Evolutionary conservation across 495 filamentous ascomycete genomes (phyloP), one percentile per base, ranked within the genome.

Genomic region (Durotheca rogersii): DNA sequence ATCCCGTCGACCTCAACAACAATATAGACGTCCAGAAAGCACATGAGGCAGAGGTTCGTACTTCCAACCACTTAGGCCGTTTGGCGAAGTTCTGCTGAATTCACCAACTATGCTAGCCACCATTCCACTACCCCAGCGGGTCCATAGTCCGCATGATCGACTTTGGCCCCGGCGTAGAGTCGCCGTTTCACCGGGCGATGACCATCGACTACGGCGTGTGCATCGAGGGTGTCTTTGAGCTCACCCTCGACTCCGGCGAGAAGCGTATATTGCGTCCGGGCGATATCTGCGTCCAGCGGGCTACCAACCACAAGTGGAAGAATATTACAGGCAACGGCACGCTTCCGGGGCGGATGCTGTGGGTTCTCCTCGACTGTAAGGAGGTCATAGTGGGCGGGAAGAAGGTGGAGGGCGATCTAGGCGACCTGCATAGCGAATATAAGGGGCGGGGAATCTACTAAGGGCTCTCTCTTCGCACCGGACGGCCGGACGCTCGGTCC

Each of bases 161-260:
- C 50, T 79, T 84, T 16, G 69, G 68, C 0, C 82, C 82, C 0
- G 71, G 66, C 12, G 68, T 69, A 46, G 68, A 56, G 38, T 62
- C 64, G 5, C 57, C 67, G 11, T 67, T 86, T 67, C 83, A 85
- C 41, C 72, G 82, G 1, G 81, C 82, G 4, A 61, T 75, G 41
- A 75, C 71, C 19, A 53, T 87, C 2, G 83, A 86, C 47, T 84
- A 82, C 42, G 80, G 81, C 0, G 62, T 83, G 25, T 75, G 85
- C 11, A 35, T 86, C 7, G 80, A 83, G 47, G 83, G 83, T 0
- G 59, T 72, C 51, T 56, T 79, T 14, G 73, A 70, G 71, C 65
- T 77, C 46, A 62, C 66, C 4, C 59, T 84, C 17, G 81, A 83
- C 46, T 45, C 55, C 56, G 69, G 81, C 0, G 79, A 81, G 56